These are phyloP conservation scores for Paraconiothyrium sp. DNA, from an alignment of 2,329 filamentous ascomycete genomes.

Conservation along the genomic window DNA sequence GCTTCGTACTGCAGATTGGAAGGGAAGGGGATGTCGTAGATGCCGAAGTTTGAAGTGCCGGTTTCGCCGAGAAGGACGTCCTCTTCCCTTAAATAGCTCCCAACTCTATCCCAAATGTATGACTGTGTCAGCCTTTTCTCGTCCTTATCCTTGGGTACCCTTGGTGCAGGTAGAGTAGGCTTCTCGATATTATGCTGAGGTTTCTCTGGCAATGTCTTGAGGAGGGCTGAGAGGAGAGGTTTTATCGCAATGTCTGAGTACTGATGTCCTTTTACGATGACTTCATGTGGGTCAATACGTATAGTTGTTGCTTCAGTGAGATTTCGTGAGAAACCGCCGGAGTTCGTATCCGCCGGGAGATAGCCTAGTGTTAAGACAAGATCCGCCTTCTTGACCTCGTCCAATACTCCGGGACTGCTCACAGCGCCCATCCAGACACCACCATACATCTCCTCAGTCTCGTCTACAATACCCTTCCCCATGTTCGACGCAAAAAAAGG, in stretches of 20 bases:
- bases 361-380: conserved; percentile 52
- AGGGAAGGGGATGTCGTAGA: conserved; percentile 48
- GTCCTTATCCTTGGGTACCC: conserved; percentile 41
- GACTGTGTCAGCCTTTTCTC: conserved; percentile 55
- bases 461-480: conserved; percentile 56
- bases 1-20: conserved; percentile 42
- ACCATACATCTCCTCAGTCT: conserved; percentile 51
- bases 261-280: conserved; percentile 45
- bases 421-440: conserved; percentile 55
- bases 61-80: conserved; percentile 56
- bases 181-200: conserved; percentile 36
- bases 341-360: conserved; percentile 55
- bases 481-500: conserved; percentile 54
- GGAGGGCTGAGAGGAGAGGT: conserved; percentile 44
- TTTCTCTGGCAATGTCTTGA: conserved; percentile 30
- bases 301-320: conserved; percentile 42
- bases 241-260: conserved; percentile 50
- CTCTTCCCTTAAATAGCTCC: conserved; percentile 45
- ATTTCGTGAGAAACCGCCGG: conserved; percentile 52
- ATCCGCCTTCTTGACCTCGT: conserved; percentile 49
- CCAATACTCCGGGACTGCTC: conserved; percentile 48
- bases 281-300: conserved; percentile 49
- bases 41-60: conserved; percentile 52
- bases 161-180: conserved; percentile 38
- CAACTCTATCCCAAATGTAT: conserved; percentile 55